A percentile compares a stretch with the other conserved stretches of the same genome.
Conservation (phyloP, 495 filamentous ascomycete genomes). For the Aspergillus coremiiformis region DNA sequence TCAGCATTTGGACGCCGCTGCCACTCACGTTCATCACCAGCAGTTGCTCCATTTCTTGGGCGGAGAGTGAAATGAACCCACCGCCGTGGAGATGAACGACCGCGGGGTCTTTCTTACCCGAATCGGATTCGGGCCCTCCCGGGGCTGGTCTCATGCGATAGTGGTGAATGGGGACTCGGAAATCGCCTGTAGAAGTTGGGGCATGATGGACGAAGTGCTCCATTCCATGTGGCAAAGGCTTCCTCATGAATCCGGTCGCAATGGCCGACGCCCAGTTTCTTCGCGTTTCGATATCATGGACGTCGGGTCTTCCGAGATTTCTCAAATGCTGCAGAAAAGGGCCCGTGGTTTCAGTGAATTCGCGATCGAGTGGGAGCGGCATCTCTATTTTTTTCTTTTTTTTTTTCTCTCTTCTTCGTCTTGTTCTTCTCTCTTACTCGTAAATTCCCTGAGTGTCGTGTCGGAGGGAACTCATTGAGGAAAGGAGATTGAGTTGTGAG, state of each 20-base stretch:
- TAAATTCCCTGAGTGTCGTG: too few relatives aligned
- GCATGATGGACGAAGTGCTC: conserved; percentile 9
- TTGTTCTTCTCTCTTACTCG: background rate
- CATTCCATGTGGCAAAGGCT: conserved; percentile 6
- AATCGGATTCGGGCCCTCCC: background rate
- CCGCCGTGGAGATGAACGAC: conserved; percentile 4
- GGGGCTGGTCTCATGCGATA: background rate
- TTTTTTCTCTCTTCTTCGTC: background rate
- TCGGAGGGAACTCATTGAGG: too few relatives aligned
- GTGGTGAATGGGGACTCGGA: conserved; percentile 5
- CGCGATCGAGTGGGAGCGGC: conserved; percentile 10
- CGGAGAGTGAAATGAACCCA: background rate
- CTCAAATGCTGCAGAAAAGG: conserved; percentile 6
- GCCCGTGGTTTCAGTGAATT: conserved; percentile 9
- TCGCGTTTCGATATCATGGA: conserved; percentile 8
- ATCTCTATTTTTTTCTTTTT: background rate
- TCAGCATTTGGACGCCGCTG: conserved; percentile 16
- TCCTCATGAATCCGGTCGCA: background rate
- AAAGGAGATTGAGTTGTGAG: too few relatives aligned
- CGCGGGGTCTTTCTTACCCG: background rate
- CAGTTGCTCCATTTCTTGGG: background rate
- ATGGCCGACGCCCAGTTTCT: background rate
- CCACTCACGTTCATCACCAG: background rate
- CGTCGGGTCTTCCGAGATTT: background rate
- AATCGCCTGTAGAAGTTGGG: background rate